These are phyloP conservation scores for Limonium bicolor DNA, from an alignment of 148 eudicot genomes.

Conservation along the genomic window DNA sequence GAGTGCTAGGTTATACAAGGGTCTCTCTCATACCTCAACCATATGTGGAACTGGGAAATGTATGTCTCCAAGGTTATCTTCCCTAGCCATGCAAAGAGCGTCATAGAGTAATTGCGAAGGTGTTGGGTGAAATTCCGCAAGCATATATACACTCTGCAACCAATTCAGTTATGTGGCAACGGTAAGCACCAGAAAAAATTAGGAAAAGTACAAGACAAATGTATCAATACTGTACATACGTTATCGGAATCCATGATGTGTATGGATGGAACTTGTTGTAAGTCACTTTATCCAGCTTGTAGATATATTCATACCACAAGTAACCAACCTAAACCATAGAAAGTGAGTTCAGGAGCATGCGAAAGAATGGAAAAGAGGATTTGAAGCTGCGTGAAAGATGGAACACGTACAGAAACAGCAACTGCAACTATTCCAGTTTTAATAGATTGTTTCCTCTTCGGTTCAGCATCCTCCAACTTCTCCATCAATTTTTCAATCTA, in stretches of 20 bases:
- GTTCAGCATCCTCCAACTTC: constrained; percentile 79
- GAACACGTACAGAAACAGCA: constrained; percentile 50
- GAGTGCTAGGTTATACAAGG: no score
- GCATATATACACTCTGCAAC: constrained; percentile 83
- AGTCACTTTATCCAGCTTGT: constrained; percentile 82
- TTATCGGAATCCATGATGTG: constrained; percentile 98
- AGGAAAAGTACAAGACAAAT: no score
- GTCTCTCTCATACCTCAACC: constrained; percentile 55
- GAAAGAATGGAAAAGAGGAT: no score
- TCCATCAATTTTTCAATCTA: constrained; percentile 96
- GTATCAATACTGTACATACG: constrained; percentile 26
- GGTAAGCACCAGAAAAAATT: neutral
- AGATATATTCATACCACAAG: constrained; percentile 82
- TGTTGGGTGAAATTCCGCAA: constrained; percentile 82
- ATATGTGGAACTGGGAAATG: constrained; percentile 95
- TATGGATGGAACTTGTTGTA: constrained; percentile 95
- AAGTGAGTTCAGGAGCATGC: no score
- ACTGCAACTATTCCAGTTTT: constrained; percentile 57
- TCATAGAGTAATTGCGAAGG: constrained; percentile 55
- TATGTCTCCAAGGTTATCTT: constrained; percentile 94
- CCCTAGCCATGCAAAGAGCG: constrained; percentile 99
- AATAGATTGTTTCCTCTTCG: constrained; percentile 51
- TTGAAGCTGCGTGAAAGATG: constrained; percentile 8
- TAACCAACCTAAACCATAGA: constrained; percentile 69
- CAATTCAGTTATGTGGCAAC: neutral